A percentile compares a stretch with the other conserved stretches of the same genome.
These are phyloP conservation scores for Phylloporus scabripes DNA, from an alignment of 768 basidiomycete genomes.

Conservation along the genomic window DNA sequence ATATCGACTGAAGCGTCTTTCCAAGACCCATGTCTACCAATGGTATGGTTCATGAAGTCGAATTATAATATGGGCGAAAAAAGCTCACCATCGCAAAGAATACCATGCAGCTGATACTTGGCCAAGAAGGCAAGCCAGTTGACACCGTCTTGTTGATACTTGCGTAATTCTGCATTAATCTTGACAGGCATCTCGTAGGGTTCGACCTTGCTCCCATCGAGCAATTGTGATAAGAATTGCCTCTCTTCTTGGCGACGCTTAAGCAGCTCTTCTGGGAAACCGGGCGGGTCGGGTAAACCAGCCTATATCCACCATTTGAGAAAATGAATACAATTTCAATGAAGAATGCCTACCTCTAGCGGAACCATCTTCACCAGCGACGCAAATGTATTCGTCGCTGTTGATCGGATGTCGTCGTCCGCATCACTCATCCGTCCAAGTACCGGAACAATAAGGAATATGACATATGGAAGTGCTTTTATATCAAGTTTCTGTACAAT, in stretches of 20 bases:
- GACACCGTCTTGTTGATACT: conserved; percentile 97
- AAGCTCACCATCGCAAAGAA: conserved; percentile 88
- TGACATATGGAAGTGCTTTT: conserved; percentile 92
- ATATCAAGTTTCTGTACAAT: conserved; percentile 89
- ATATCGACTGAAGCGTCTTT: conserved; percentile 96
- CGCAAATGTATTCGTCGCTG: conserved; percentile 96
- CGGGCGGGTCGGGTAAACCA: conserved; percentile 93
- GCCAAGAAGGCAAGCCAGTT: conserved; percentile 98
- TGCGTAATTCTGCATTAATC: conserved; percentile 91
- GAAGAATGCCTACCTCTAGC: conserved; percentile 61
- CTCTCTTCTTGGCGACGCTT: conserved; percentile 84
- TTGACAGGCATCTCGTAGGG: conserved; percentile 79
- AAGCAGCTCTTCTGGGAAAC: conserved; percentile 83
- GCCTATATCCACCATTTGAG: conserved; percentile 47
- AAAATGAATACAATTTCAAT: background rate
- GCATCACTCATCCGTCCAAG: conserved; percentile 96
- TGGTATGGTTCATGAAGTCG: background rate
- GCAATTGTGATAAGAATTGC: conserved; percentile 85
- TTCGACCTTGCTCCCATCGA: conserved; percentile 94
- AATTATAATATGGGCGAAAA: background rate
- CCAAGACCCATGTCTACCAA: conserved; percentile 93
- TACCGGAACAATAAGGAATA: conserved; percentile 94
- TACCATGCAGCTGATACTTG: conserved; percentile 96
- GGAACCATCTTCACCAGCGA: conserved; percentile 98
- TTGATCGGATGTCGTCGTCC: conserved; percentile 85